Conservation (phyloP, 352 stramenopile species). For the Halophytophthora polymorphica region DNA sequence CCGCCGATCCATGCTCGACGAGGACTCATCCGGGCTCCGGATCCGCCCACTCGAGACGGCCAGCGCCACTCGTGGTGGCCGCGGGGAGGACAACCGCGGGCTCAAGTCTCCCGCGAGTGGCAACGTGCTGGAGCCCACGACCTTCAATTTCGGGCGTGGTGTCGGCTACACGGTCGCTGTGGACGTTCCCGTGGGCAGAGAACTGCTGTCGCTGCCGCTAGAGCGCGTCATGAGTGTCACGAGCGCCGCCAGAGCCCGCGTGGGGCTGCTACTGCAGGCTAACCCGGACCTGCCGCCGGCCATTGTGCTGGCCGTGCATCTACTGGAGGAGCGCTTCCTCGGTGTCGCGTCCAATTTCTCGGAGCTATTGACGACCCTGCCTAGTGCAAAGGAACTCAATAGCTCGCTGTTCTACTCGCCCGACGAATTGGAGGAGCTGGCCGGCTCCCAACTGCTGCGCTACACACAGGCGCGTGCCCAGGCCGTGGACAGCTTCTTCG, state of each 20-base stretch:
- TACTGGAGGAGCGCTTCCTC: conserved; percentile 43
- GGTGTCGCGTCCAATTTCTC: conserved; percentile 39
- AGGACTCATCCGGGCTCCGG: conserved; percentile 10
- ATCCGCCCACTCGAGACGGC: conserved; percentile 7
- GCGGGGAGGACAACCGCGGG: no score
- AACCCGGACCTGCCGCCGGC: conserved; percentile 43
- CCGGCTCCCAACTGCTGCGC: conserved; percentile 38
- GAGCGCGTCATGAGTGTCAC: conserved; percentile 36
- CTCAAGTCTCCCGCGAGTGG: no score
- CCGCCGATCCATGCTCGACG: conserved; percentile 9
- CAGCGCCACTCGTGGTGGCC: no score
- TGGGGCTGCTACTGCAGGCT: conserved; percentile 33
- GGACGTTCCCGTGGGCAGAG: conserved; percentile 12
- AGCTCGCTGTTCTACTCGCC: conserved; percentile 44
- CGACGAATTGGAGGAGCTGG: conserved; percentile 27
- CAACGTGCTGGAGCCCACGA: conserved; percentile 22
- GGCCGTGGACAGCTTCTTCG: conserved; percentile 38
- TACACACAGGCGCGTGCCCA: conserved; percentile 23
- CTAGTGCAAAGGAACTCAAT: conserved; percentile 19
- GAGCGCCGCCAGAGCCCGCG: conserved; percentile 26
- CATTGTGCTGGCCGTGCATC: conserved; percentile 38
- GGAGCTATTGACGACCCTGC: conserved; percentile 26
- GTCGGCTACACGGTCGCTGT: conserved; percentile 21
- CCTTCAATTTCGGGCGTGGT: conserved; percentile 48
- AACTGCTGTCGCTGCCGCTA: conserved; percentile 32